Evolutionary conservation across 2,329 filamentous ascomycete species (phyloP).

Genomic region (Dothistroma pini): DNA sequence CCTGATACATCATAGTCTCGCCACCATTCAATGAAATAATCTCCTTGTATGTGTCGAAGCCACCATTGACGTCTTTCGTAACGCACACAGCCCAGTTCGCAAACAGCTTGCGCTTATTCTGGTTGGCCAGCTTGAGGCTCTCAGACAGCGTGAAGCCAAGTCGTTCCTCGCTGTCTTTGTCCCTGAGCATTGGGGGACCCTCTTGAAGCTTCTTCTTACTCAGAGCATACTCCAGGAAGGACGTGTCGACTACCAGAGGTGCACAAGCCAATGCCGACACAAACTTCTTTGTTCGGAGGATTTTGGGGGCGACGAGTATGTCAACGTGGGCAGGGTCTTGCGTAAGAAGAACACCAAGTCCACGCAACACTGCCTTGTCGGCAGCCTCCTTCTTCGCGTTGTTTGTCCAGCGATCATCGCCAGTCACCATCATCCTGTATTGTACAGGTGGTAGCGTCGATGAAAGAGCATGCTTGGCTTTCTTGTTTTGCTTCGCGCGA

Average conservation of each 20-base stretch:
- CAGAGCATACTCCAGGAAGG: constrained; percentile 75
- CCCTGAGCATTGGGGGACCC: constrained; percentile 62
- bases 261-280: constrained; percentile 80
- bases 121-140: constrained; percentile 66
- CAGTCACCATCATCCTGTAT: constrained; percentile 77
- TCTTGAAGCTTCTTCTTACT: constrained; percentile 59
- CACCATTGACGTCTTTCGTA: constrained; percentile 73
- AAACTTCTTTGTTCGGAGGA: constrained; percentile 92
- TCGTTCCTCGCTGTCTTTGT: constrained; percentile 68
- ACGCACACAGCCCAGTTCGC: constrained; percentile 77
- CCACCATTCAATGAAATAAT: constrained; percentile 90
- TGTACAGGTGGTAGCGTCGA: constrained; percentile 60
- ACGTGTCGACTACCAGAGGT: constrained; percentile 69
- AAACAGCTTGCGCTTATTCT: constrained; percentile 73
- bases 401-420: constrained; percentile 76
- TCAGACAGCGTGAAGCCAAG: constrained; percentile 66
- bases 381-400: constrained; percentile 69
- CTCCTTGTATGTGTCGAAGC: constrained; percentile 75
- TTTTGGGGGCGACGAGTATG: constrained; percentile 79
- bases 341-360: constrained; percentile 80
- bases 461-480: constrained; percentile 42
- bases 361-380: constrained; percentile 78
- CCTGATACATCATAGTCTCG: constrained; percentile 69
- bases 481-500: constrained; percentile 46
- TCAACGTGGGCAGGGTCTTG: constrained; percentile 73